Conservation (phyloP, 805 yeast genomes). For the Nematodospora valgi region DNA sequence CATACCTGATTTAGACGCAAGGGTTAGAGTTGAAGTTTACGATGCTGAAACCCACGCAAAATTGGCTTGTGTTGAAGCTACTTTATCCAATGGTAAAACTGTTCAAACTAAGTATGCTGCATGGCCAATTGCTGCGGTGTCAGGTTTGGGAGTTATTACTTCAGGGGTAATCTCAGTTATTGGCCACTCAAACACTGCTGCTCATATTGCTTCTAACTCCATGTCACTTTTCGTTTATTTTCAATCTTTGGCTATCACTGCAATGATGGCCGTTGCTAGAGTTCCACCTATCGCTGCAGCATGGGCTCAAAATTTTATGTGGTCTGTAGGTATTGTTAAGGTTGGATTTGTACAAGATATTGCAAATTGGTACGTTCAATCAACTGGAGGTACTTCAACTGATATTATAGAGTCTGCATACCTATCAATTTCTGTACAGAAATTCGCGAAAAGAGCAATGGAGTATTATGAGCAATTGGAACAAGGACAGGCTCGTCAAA, state of each 20-base stretch:
- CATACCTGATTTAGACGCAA: slow-evolving; percentile 92
- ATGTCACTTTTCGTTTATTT: slow-evolving; percentile 89
- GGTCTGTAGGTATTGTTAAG: slow-evolving; percentile 91
- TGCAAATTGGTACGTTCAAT: slow-evolving; percentile 90
- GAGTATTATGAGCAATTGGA: slow-evolving; percentile 12
- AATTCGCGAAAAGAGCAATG: slow-evolving; percentile 30
- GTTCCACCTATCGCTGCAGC: slow-evolving; percentile 98
- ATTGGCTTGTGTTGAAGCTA: slow-evolving; percentile 91
- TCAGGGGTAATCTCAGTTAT: slow-evolving; percentile 83
- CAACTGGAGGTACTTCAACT: slow-evolving; percentile 89
- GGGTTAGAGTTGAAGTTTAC: slow-evolving; percentile 67
- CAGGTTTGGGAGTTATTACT: slow-evolving; percentile 83
- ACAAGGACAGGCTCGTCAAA: slow-evolving; percentile 4
- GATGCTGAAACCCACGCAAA: slow-evolving; percentile 41
- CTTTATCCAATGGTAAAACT: slow-evolving; percentile 82
- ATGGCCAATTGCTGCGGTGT: slow-evolving; percentile 93
- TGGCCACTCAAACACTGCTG: slow-evolving; percentile 90
- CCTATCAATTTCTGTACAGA: slow-evolving; percentile 84
- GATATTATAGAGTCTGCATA: slow-evolving; percentile 64
- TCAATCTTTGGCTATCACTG: slow-evolving; percentile 86
- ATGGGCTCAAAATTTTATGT: slow-evolving; percentile 94
- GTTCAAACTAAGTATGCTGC: slow-evolving; percentile 89
- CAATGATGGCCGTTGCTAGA: slow-evolving; percentile 91
- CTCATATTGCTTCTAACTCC: slow-evolving; percentile 96
- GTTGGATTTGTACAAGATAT: slow-evolving; percentile 75